A percentile compares a stretch with the other conserved stretches of the same genome.
Conservation (phyloP, 768 basidiomycete species). For the Phallus indusiatus region DNA sequence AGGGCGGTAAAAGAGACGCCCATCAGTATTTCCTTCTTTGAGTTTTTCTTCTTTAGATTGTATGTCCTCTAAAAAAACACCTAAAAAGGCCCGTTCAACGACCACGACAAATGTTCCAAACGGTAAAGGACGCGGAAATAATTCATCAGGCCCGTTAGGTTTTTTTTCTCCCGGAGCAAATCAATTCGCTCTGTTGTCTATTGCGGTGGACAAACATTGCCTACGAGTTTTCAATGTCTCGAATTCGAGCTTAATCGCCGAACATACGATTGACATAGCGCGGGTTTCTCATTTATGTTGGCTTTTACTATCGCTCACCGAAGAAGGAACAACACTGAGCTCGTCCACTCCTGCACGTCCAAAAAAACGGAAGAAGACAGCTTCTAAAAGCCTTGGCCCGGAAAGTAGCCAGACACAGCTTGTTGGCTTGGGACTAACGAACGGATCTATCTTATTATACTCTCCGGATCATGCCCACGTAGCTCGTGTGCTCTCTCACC, state of each 20-base stretch:
- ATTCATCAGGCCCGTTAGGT: slow-evolving; percentile 28
- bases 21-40: background rate
- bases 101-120: slow-evolving; percentile 32
- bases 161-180: slow-evolving; percentile 50
- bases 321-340: slow-evolving; percentile 28
- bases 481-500: slow-evolving; percentile 44
- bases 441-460: slow-evolving; percentile 51
- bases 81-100: slow-evolving; percentile 27
- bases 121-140: background rate
- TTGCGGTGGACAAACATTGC: slow-evolving; percentile 64
- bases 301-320: slow-evolving; percentile 28
- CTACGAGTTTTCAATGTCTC: slow-evolving; percentile 54
- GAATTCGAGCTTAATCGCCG: slow-evolving; percentile 45
- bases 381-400: slow-evolving; percentile 15
- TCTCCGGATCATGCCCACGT: slow-evolving; percentile 52
- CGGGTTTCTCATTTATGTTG: slow-evolving; percentile 48
- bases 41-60: background rate
- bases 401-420: slow-evolving; percentile 25
- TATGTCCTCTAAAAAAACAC: background rate
- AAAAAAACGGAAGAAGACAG: slow-evolving; percentile 31
- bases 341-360: background rate
- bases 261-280: slow-evolving; percentile 46
- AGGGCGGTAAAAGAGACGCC: background rate
- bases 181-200: slow-evolving; percentile 51
- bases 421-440: slow-evolving; percentile 49